Base-by-base conservation (phyloP, 495 filamentous ascomycete genomes). In the Rostrohypoxylon terebratum region DNA sequence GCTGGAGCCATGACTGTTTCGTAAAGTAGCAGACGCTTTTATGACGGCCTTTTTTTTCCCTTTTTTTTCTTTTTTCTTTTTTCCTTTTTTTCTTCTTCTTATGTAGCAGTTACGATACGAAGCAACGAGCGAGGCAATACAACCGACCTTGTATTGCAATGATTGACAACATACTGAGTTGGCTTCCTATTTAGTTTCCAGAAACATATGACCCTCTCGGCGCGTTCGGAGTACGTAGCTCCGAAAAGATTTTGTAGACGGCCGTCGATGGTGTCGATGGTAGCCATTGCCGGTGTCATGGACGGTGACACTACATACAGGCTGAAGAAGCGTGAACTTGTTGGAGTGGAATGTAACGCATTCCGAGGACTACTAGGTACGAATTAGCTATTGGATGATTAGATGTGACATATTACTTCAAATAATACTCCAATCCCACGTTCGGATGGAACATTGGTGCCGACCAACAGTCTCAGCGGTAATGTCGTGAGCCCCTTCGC, bases 301-400 rank as follows among this genome's bases (percentile, higher is more conserved):
- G 58, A 44, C 68, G 72, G 68, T 74, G 72, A 68, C 68, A 72
- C 67, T 5, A 54, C 67, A 74, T 71, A 63, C 44, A 67, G 72
- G 64, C 72, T 68, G 63, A 71, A 67, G 47, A 67, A 31, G 57
- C 9, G 59, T 55, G 38, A 63, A 47, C 38, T 59, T 62, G 42
- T 40, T 54, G 48, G 47, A 60, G 67, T 50, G 68, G 51, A 59
- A 53, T 34, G 59, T 58, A 33, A 55, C 34, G 51, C 18, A 58
- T 71, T 71, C 38, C 38, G 72, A 31, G 50, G 7, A 57, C 28
- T 28, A 66, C 40, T 61, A 53, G 45, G 28, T 53, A 71, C 48
- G 25, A 73, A 59, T 66, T 63, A 42, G 68, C 23, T 62, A 60
- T 20, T 67, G 45, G 61, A 74, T 74, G 66, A 60, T 20, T 67